Evolutionary conservation across 176 grass and related monocot genomes (phyloP), one percentile per base, ranked within the genome.

Genomic region (Paspalum notatum): DNA sequence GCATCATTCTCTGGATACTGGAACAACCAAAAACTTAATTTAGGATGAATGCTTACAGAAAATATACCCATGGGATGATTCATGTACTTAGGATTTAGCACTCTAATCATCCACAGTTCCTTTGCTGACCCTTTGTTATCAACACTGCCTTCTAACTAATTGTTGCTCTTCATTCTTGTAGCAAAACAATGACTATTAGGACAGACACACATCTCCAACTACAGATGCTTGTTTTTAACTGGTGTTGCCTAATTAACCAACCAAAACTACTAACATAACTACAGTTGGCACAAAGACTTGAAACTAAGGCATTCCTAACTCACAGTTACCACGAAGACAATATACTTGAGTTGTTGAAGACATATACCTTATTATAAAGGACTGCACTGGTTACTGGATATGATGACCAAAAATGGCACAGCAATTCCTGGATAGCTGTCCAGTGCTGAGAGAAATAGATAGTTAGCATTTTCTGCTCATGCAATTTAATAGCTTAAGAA

Each of bases 401-500:
- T 8, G 92, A 98, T 54, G 95, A 98, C 95, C 95, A 98, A 87
- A 98, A 98, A 82, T 98, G 95, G 4, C 84, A 78, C 6, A 98
- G 73, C 74, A 98, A 80, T 73, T 98, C 95, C 88, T 94, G 88
- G 89, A 94, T 98, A 43, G 95, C 89, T 9, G 73, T 82, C 95
- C 95, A 98, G 89, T 94, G 87, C 95, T 98, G 86, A 76, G 75
- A 91, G 53, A 84, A 73, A 86, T 68, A 97, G 87, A 87, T 87
- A 91, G 87, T 97, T 94, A 97, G 89, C 91, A 90, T 90, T 86
- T 85, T 90, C 87, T 92, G 90, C 85, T 97, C 85, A 94, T 90
- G 84, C 80, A 94, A 94, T 92, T 80, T 80, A 86, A 77, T 88
- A 81, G 70, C 87, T 82, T 90, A 90, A 82, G 83, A 85, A 82